phyloP scores from a whole-genome alignment of 345 rosid genomes.

The Punica granatum region DNA sequence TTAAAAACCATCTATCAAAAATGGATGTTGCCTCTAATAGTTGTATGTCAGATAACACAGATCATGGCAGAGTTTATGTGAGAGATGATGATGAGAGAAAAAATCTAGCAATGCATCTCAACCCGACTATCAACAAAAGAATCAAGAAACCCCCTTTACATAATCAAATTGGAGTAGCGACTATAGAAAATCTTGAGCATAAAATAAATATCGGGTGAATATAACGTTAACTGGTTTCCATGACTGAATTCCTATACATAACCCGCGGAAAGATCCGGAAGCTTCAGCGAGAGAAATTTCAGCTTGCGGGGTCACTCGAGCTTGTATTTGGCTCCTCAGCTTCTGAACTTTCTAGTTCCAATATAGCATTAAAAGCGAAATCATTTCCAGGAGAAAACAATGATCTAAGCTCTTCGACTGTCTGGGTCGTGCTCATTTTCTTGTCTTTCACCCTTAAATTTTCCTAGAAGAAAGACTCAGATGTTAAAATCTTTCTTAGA shows the following conservation, averaged over 20 bases:
- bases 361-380: constrained; percentile 42
- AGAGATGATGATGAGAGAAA: no score
- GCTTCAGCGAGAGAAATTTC: neutral
- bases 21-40: no score
- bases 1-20: no score
- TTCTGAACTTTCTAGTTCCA: constrained; percentile 33
- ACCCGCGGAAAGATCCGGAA: neutral
- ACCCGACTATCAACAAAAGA: no score
- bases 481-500: neutral
- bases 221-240: no score
- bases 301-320: neutral
- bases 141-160: no score
- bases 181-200: no score
- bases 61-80: no score
- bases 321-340: constrained; percentile 5
- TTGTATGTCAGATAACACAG: no score
- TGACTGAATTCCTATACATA: neutral
- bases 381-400: constrained; percentile 41
- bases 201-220: no score
- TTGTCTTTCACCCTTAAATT: constrained; percentile 45
- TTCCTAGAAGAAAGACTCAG: constrained; percentile 24
- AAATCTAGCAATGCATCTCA: no score
- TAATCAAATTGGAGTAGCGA: no score
- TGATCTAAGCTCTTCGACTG: constrained; percentile 41
- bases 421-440: constrained; percentile 44